A percentile compares a stretch with the other conserved stretches of the same genome.
Conservation (phyloP, 2,329 filamentous ascomycete genomes). For the Rhynchosporium agropyri region DNA sequence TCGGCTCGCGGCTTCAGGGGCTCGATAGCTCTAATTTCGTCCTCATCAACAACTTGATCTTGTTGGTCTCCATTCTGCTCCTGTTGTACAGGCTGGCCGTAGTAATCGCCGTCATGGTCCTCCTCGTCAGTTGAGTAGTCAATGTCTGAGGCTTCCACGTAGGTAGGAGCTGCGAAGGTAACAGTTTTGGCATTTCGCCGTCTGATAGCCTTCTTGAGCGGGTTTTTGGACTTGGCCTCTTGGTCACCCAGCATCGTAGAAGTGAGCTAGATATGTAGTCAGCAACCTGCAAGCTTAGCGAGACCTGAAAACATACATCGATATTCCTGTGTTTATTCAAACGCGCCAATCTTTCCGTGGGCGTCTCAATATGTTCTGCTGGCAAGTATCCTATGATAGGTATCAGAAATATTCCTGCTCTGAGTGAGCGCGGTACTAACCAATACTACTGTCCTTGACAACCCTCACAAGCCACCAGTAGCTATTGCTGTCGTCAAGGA, state of each 20-base stretch:
- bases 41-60: conserved; percentile 43
- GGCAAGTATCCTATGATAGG: conserved; percentile 77
- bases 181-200: conserved; percentile 72
- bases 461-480: conserved; percentile 99
- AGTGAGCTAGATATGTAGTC: conserved; percentile 54
- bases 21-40: conserved; percentile 39
- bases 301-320: conserved; percentile 64
- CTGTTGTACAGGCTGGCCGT: conserved; percentile 52
- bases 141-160: conserved; percentile 71
- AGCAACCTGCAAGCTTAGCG: background rate
- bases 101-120: conserved; percentile 51
- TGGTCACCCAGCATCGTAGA: conserved; percentile 73
- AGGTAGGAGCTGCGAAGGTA: conserved; percentile 70
- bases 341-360: conserved; percentile 88
- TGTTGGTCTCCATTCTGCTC: conserved; percentile 41
- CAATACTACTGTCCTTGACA: conserved; percentile 96
- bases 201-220: conserved; percentile 72
- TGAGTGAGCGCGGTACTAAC: conserved; percentile 44
- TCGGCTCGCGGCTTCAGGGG: conserved; percentile 48
- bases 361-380: conserved; percentile 97
- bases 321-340: conserved; percentile 98
- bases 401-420: conserved; percentile 8
- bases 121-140: conserved; percentile 72
- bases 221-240: conserved; percentile 71
- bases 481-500: conserved; percentile 97